A percentile compares a stretch with the other conserved stretches of the same genome.
These are phyloP conservation scores for Fusarium chaquense DNA, from an alignment of 2,329 filamentous ascomycete species.

Conservation along the genomic window DNA sequence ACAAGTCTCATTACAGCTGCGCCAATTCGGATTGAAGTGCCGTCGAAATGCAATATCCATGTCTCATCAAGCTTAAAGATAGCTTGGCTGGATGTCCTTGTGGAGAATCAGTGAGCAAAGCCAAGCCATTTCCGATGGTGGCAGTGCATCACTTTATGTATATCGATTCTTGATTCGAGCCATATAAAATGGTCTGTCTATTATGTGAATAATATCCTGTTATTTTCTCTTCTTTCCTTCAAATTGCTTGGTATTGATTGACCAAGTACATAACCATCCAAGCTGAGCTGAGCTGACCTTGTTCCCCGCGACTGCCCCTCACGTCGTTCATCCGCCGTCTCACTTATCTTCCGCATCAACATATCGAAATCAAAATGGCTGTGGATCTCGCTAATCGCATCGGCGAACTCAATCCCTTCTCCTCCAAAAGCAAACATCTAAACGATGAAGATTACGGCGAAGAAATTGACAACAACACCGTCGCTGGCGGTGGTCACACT, in stretches of 20 bases:
- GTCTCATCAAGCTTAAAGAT: constrained; percentile 12
- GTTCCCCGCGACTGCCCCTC: constrained; percentile 29
- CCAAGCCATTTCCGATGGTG: constrained; percentile 22
- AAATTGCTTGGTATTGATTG: not conserved
- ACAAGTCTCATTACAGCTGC: constrained; percentile 9
- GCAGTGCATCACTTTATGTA: constrained; percentile 28
- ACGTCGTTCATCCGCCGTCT: constrained; percentile 27
- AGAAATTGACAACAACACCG: constrained; percentile 53
- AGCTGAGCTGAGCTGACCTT: constrained; percentile 19
- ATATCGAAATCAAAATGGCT: constrained; percentile 27
- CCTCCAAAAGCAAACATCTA: constrained; percentile 40
- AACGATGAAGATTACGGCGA: constrained; percentile 54
- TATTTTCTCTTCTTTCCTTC: not conserved
- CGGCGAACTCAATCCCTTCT: constrained; percentile 50
- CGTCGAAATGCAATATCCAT: constrained; percentile 14
- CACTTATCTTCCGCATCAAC: constrained; percentile 10
- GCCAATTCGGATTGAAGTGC: constrained; percentile 34
- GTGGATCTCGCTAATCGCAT: constrained; percentile 49
- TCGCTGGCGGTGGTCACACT: constrained; percentile 71
- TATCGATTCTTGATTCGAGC: constrained; percentile 18
- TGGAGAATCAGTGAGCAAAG: constrained; percentile 12
- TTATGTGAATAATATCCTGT: not conserved
- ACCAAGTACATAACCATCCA: not conserved
- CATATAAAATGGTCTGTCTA: not conserved
- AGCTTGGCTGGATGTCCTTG: constrained; percentile 3